Evolutionary conservation across 2,329 filamentous ascomycete genomes (phyloP).

Genomic region (Raffaelea albimanens): DNA sequence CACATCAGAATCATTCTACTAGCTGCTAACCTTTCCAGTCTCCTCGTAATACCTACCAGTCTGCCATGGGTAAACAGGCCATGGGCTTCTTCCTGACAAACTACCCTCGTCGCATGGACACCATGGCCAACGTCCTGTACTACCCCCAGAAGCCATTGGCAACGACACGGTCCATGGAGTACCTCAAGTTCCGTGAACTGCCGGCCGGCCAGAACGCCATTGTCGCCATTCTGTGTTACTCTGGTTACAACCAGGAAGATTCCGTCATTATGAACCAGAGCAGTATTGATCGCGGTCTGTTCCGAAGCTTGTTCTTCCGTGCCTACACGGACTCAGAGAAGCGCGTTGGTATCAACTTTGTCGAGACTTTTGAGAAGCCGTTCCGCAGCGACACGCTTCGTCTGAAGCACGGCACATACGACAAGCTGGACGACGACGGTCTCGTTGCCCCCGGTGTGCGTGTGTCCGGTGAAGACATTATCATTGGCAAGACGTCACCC

Average conservation of each 20-base stretch:
- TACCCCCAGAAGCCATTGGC: slow-evolving; percentile 97
- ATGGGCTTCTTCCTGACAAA: slow-evolving; percentile 99
- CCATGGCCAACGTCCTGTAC: slow-evolving; percentile 98
- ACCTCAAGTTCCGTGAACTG: slow-evolving; percentile 93
- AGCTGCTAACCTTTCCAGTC: slow-evolving; percentile 43
- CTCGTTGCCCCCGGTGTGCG: slow-evolving; percentile 89
- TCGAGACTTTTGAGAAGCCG: slow-evolving; percentile 94
- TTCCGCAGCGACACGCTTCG: slow-evolving; percentile 79
- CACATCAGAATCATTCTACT: no score
- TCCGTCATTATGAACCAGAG: slow-evolving; percentile 99
- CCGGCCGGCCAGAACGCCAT: slow-evolving; percentile 97
- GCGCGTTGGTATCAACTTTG: slow-evolving; percentile 82
- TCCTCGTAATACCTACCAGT: slow-evolving; percentile 97
- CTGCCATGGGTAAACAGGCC: slow-evolving; percentile 99
- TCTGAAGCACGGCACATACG: slow-evolving; percentile 90
- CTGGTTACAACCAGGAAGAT: slow-evolving; percentile 99
- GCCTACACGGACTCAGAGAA: slow-evolving; percentile 97
- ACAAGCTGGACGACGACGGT: slow-evolving; percentile 95
- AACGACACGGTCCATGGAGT: slow-evolving; percentile 96
- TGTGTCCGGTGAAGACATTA: slow-evolving; percentile 95
- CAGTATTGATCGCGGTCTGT: slow-evolving; percentile 93
- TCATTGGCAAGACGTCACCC: slow-evolving; percentile 96
- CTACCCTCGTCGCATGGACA: slow-evolving; percentile 95
- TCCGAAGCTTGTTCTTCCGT: slow-evolving; percentile 95
- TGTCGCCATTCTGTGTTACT: slow-evolving; percentile 94